Base-by-base conservation (phyloP, 495 filamentous ascomycete genomes). In the Collariella sp. region DNA sequence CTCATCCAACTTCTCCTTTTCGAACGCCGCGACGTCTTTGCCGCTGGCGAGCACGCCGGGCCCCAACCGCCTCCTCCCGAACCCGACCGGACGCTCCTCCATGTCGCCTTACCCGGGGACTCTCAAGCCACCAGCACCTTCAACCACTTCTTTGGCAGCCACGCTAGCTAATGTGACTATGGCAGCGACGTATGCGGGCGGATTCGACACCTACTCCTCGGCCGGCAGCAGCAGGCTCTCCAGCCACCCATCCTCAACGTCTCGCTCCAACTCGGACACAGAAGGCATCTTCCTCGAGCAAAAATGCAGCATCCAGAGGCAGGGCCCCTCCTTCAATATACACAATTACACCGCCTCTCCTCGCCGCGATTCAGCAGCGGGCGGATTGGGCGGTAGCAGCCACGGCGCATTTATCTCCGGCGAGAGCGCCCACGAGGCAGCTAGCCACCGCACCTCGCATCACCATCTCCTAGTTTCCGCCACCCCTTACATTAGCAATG, bases 31-130 rank as follows among this genome's bases (percentile, higher is more conserved):
- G 11, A 69, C 72, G 0, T 71, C 73, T 0, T 58, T 72, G 1
- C 69, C 68, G 0, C 33, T 58, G 18, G 52, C 67, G 5, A 56
- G 40, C 24, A 42, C 65, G 1, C 39, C 54, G 5, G 33, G 33
- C 12, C 29, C 54, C 1, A 72, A 75, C 46, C 70, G 75, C 5
- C 52, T 74, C 20, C 67, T 74, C 13, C 71, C 73, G 15, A 59
- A 55, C 62, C 74, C 55, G 26, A 62, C 61, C 39, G 62, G 20
- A 23, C 68, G 43, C 49, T 62, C 51, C 15, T n/a, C 63, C 35
- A 46, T 57, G 55, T 38, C 68, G 56, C 63, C 60, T 55, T 50
- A 67, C 61, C 45, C 52, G 55, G 53, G 63, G 50, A 1, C 58
- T 54, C 18, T 55, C 62, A 36, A 68, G 60, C 10, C 63, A 24